These are phyloP conservation scores for Hyaloscypha finlandica DNA, from an alignment of 495 filamentous ascomycete genomes.

Conservation along the genomic window DNA sequence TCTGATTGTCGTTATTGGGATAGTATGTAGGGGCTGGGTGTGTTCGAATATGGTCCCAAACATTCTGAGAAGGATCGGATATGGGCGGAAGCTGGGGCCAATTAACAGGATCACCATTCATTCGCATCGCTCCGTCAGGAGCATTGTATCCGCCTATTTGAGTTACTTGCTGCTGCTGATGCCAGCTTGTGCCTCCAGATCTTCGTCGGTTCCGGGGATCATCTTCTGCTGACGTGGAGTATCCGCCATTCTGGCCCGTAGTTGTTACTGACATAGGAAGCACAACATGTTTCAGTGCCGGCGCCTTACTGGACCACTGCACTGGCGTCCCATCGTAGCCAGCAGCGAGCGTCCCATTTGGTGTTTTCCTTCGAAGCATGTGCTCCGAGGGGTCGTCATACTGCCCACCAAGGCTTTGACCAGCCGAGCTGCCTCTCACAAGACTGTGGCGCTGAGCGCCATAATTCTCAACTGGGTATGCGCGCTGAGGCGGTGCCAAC, in stretches of 20 bases:
- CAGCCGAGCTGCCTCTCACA: constrained; percentile 1
- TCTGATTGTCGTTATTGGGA: constrained; percentile 30
- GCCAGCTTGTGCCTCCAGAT: constrained; percentile 26
- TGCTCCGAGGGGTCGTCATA: constrained; percentile 57
- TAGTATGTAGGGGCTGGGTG: constrained; percentile 25
- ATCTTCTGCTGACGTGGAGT: neutral
- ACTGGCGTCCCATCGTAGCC: constrained; percentile 88
- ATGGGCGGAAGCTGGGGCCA: constrained; percentile 23
- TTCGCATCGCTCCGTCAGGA: constrained; percentile 18
- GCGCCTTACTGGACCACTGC: constrained; percentile 75
- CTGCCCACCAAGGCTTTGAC: constrained; percentile 15
- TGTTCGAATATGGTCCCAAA: constrained; percentile 26
- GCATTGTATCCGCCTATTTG: constrained; percentile 27
- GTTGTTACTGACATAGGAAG: constrained; percentile 46
- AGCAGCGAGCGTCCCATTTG: constrained; percentile 87
- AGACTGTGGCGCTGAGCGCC: constrained; percentile 19
- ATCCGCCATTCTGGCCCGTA: neutral
- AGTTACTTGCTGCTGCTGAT: constrained; percentile 26
- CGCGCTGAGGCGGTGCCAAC: constrained; percentile 24
- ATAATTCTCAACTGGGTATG: constrained; percentile 28
- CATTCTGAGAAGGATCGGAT: constrained; percentile 17
- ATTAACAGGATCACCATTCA: constrained; percentile 16
- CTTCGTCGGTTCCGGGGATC: constrained; percentile 12
- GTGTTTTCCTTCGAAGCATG: constrained; percentile 88
- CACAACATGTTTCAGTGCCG: constrained; percentile 86